These are phyloP conservation scores for Arabis hirsuta DNA, from an alignment of 345 rosid genomes.

Conservation along the genomic window DNA sequence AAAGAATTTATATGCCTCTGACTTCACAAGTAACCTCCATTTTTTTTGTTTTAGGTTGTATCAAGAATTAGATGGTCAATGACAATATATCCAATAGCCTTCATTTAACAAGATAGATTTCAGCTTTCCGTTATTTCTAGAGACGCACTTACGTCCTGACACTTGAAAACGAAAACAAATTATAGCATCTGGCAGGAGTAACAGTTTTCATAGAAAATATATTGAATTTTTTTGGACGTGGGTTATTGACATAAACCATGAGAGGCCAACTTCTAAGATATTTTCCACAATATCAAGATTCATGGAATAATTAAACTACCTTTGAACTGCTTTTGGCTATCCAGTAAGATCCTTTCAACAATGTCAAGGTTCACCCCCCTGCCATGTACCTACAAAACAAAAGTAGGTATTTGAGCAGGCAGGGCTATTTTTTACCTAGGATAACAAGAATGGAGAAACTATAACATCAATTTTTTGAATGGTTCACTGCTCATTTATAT, in stretches of 20 bases:
- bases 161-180: conserved; percentile 16
- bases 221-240: not conserved
- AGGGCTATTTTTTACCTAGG: not conserved
- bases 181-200: conserved; percentile 14
- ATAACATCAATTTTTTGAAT: not conserved
- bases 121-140: conserved; percentile 29
- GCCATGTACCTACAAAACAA: conserved; percentile 70
- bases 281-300: conserved; percentile 13
- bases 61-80: conserved; percentile 15
- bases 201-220: conserved; percentile 4
- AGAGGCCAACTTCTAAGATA: conserved; percentile 11
- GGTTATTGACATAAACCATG: conserved; percentile 17
- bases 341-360: conserved; percentile 74
- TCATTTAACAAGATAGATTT: conserved; percentile 6
- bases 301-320: conserved; percentile 48
- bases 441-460: conserved; percentile 26
- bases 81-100: conserved; percentile 3
- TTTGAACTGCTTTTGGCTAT: conserved; percentile 66
- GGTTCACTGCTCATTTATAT: conserved; percentile 2
- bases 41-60: conserved; percentile 18
- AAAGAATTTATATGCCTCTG: conserved; percentile 16
- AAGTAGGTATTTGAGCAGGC: conserved; percentile 18
- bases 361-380: conserved; percentile 71
- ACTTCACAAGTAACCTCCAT: conserved; percentile 20
- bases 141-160: conserved; percentile 3